Base-by-base conservation (phyloP, 1,139 yeast genomes). In the Scheffersomyces titani region DNA sequence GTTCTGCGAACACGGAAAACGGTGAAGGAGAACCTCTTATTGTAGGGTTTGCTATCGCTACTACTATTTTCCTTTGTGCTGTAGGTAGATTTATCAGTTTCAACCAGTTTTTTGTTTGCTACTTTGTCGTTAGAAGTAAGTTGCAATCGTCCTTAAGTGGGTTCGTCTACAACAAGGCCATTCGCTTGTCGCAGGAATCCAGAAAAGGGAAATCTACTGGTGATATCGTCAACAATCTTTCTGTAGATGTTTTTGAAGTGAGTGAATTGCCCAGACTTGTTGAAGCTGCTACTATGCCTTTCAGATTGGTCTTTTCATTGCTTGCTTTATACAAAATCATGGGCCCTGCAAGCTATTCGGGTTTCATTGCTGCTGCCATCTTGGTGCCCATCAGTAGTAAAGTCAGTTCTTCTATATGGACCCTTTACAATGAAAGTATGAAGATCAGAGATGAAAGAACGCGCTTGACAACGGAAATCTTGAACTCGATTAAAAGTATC, bases 141-240 rank as follows among this genome's bases (percentile, higher is more conserved):
- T 62, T 67, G 50, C 60, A 65, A 48, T 60, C 74, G 11, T 65
- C 75, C 5, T 66, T 76, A 58, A 65, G 73, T 5, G 64, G 75
- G 48, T 65, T 71, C 56, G 66, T 75, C 16, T 77, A 74, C 60
- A 68, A 68, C 30, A 77, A 77, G 57, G 73, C 79, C 0, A 63
- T 76, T 61, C 68, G 58, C 47, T 70, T 78, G 48, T 72, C 80
- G 1, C 78, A 80, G 2, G 76, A 74, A 54, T 70, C 76, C 19
- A 70, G 76, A 54, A 76, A 72, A 56, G 66, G 68, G n/a, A 76
- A 76, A 54, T 66, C 78, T 16, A 74, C 77, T 4, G 81, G 82
- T 52, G 81, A 77, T 55, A 72, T 78, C 51, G 72, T 78, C 44
- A 76, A 72, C 56, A 75, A 75, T 58, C 68, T 78, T 55, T 71